Evolutionary conservation across 2,329 filamentous ascomycete species (phyloP), one percentile per base, ranked within the genome.

Genomic region (Aureobasidium sp.): DNA sequence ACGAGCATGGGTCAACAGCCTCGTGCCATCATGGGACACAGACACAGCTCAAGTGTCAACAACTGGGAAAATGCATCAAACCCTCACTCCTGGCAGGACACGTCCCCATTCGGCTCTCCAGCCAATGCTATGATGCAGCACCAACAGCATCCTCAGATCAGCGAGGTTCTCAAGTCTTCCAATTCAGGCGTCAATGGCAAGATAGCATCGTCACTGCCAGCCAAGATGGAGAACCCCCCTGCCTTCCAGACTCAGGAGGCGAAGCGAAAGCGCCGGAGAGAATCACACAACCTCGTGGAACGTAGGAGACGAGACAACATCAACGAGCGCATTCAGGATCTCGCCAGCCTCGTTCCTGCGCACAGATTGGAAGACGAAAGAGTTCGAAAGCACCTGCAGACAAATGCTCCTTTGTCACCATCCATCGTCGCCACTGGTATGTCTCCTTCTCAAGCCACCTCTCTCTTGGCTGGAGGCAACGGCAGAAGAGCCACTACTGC

Each of bases 331-430:
- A 98, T 98, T 58, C 91, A 97, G 65, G 93, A 98, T 65, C 79
- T 98, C 6, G 95, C 91, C 64, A 88, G 90, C 63, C 80, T 98
- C 16, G 91, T 98, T 2, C 93, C 93, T 21, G 79, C 85, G 56
- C 93, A 98, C 69, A 84, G 93, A 56, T 78, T 98, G 2, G 93
- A 98, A 64, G 93, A 97, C 65, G 93, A 98, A 71, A 96, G 95
- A 73, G 87, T 97, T 42, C 85, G 90, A 61, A 97, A 97, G 72
- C 85, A 95, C 65, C 85, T 97, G 51, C 83, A 91, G 63, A 97
- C 90, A 65, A 95, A 91, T 57, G 91, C 88, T 1, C 88, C 91
- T 0, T 74, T 97, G 11, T 95, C 90, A 12, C 90, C 90, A 14
- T 88, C 86, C 6, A 80, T 94, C 45, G 83, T 80, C 12, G 84